These are phyloP conservation scores for Pochonia chlamydosporia DNA, from an alignment of 2,329 filamentous ascomycete genomes.

Conservation along the genomic window DNA sequence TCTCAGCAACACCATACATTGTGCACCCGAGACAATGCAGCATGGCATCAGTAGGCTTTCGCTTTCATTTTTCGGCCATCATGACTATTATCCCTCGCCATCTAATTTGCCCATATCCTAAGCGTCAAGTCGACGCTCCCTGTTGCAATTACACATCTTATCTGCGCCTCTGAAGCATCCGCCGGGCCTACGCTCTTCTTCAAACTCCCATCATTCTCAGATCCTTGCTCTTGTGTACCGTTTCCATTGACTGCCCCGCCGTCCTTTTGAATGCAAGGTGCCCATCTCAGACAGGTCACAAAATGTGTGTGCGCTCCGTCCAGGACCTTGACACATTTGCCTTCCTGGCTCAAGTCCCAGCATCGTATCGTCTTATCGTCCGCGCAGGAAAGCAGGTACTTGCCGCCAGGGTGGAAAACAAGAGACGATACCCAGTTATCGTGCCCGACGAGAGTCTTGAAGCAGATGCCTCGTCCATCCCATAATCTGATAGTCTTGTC, in stretches of 20 bases:
- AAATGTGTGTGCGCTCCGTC: slow-evolving; percentile 77
- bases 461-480: slow-evolving; percentile 76
- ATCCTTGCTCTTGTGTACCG: slow-evolving; percentile 9
- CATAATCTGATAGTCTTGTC: slow-evolving; percentile 90
- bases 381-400: slow-evolving; percentile 77
- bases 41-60: background rate
- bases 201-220: slow-evolving; percentile 29
- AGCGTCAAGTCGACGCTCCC: slow-evolving; percentile 79
- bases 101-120: slow-evolving; percentile 64
- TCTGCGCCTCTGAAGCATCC: slow-evolving; percentile 50
- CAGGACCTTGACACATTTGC: slow-evolving; percentile 80
- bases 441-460: slow-evolving; percentile 80
- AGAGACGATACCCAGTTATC: slow-evolving; percentile 90
- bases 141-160: slow-evolving; percentile 81
- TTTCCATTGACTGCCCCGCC: slow-evolving; percentile 9
- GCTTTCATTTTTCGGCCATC: background rate
- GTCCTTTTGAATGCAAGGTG: slow-evolving; percentile 44
- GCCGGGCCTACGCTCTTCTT: slow-evolving; percentile 38
- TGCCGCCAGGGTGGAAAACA: slow-evolving; percentile 86
- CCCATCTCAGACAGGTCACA: slow-evolving; percentile 82
- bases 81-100: background rate
- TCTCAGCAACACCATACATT: too few relatives aligned
- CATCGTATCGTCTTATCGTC: slow-evolving; percentile 92
- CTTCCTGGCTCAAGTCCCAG: slow-evolving; percentile 89
- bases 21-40: background rate